Conservation (phyloP, 208 protist genomes). For the Trypanosoma boissoni region DNA sequence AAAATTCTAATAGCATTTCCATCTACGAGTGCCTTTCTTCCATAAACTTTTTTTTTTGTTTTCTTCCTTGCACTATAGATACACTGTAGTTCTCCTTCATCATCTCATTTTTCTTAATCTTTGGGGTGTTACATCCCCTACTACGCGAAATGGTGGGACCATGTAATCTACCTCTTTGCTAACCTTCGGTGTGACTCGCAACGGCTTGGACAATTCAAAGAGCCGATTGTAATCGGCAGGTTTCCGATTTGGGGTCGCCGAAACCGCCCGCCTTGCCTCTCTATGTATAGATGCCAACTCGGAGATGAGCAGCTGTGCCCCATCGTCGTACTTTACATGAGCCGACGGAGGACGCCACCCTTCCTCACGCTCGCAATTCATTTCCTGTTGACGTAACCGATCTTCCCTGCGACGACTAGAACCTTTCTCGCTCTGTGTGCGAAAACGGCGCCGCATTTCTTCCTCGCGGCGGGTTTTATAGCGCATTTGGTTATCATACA, state of each 20-base stretch:
- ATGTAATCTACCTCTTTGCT: constrained; percentile 30
- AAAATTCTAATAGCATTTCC: no score
- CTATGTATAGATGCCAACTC: constrained; percentile 23
- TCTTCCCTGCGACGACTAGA: neutral
- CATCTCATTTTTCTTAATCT: neutral
- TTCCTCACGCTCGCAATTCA: constrained; percentile 29
- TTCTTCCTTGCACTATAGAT: no score
- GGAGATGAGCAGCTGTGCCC: constrained; percentile 47
- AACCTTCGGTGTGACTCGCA: constrained; percentile 36
- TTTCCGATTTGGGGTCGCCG: neutral
- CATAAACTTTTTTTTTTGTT: neutral
- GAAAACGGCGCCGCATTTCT: constrained; percentile 41
- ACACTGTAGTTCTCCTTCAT: constrained; percentile 20
- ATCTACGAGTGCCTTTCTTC: no score
- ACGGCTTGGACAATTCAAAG: constrained; percentile 41
- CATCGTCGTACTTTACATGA: constrained; percentile 43
- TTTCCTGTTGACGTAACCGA: neutral
- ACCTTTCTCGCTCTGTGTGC: constrained; percentile 24
- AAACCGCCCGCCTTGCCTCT: neutral
- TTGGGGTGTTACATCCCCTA: constrained; percentile 23
- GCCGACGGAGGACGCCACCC: constrained; percentile 60
- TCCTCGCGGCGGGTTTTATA: constrained; percentile 30
- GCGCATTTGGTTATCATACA: constrained; percentile 65
- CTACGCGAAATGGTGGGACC: constrained; percentile 56
- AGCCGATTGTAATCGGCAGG: constrained; percentile 34